These are phyloP conservation scores for Croton setiger DNA, from an alignment of 441 rosid species.

Conservation along the genomic window DNA sequence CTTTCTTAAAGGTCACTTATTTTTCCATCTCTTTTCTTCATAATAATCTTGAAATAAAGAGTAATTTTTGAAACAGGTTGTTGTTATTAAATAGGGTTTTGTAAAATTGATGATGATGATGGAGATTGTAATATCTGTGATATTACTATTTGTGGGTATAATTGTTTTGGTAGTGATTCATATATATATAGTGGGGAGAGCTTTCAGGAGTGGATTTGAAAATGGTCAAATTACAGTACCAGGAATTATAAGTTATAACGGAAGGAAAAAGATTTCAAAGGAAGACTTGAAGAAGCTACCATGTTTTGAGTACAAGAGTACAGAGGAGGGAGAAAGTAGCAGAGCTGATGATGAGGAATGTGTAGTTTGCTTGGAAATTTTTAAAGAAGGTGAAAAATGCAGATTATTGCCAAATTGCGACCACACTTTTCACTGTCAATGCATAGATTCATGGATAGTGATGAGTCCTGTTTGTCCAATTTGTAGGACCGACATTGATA, in stretches of 20 bases:
- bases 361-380: slow-evolving; percentile 48
- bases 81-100: not conserved
- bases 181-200: slow-evolving; percentile 37
- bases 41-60: not conserved
- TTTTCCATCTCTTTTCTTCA: not conserved
- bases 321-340: slow-evolving; percentile 17
- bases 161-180: slow-evolving; percentile 36
- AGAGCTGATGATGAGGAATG: slow-evolving; percentile 25
- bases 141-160: slow-evolving; percentile 33
- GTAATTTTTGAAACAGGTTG: not conserved
- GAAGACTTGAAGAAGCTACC: slow-evolving; percentile 44
- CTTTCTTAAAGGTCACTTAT: not conserved
- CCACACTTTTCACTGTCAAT: slow-evolving; percentile 52
- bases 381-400: slow-evolving; percentile 53
- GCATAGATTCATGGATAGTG: slow-evolving; percentile 54
- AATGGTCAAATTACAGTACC: slow-evolving; percentile 14
- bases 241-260: not conserved
- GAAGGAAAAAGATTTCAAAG: slow-evolving; percentile 22
- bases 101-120: slow-evolving; percentile 15
- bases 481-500: slow-evolving; percentile 29
- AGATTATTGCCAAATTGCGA: slow-evolving; percentile 42
- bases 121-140: slow-evolving; percentile 32
- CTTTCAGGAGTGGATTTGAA: slow-evolving; percentile 26
- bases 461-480: slow-evolving; percentile 54
- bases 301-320: slow-evolving; percentile 32